Evolutionary conservation across 192 early-diverging fungal genomes (phyloP), one percentile per base, ranked within the genome.

Genomic region (Linnemannia zychae): DNA sequence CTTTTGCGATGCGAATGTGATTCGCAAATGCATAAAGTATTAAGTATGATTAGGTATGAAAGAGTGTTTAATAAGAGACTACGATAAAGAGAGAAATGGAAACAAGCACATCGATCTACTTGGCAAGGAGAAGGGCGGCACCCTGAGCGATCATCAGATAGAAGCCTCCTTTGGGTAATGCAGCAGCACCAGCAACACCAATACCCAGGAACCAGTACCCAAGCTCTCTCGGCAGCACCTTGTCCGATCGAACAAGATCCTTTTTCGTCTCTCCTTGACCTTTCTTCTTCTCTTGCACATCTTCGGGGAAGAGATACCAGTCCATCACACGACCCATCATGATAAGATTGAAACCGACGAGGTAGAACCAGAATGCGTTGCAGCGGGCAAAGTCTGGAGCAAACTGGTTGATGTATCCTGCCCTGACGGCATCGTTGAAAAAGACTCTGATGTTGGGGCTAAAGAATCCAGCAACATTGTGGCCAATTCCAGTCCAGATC

Each of bases 391-490:
- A 15, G 12, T 18, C 16, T 0, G 3, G 1, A 11, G 7, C 47
- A 50, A 82, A 67, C 36, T 74, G 65, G 49, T 72, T 47, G 60
- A 82, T 2, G 60, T 82, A 82, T 40, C 80, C 80, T 31, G 28
- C 75, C 4, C 18, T 49, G 46, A 82, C 18, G n/a, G 80, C 74
- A 7, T 71, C 74, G 1, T 76, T 7, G 47, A 82, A 57, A 22
- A 70, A 70, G 6, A 28, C 16, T 0, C 80, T 46, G 33, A 67
- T 36, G 7, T 0, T 0, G n/a, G 33, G 24, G 0, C 34, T 4
- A 2, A 67, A 0, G 36, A 81, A 38, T 2, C 11, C 73, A 38
- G 50, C 50, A 0, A 66, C 57, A 17, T 16, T 76, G 60, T 82
- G 80, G 7, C 24, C 53, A 18, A 66, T 31, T 0, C 80, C 80